These are phyloP conservation scores for Calonectria hongkongensis DNA, from an alignment of 2,329 filamentous ascomycete genomes.

Conservation along the genomic window DNA sequence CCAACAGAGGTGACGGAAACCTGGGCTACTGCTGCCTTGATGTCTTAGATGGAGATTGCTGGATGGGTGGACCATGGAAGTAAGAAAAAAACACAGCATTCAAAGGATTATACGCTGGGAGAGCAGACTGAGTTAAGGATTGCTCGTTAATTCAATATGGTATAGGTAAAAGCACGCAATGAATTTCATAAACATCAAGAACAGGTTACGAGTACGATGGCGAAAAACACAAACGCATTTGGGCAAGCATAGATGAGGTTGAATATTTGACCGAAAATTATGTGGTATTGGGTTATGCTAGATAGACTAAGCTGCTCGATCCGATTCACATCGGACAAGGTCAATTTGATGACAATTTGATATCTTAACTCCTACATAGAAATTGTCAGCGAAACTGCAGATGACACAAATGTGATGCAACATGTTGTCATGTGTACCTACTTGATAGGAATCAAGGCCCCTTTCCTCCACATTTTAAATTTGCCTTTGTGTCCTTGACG, in stretches of 20 bases:
- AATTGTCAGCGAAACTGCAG: slow-evolving; percentile 11
- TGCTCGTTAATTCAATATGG: background rate
- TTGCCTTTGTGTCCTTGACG: slow-evolving; percentile 45
- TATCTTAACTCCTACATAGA: slow-evolving; percentile 17
- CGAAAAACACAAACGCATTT: background rate
- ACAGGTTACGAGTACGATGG: background rate
- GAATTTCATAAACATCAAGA: background rate
- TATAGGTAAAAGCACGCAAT: background rate
- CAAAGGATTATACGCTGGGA: background rate
- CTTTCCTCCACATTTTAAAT: slow-evolving; percentile 56
- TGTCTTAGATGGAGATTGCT: slow-evolving; percentile 24
- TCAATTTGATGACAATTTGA: slow-evolving; percentile 27
- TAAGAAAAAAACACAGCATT: background rate
- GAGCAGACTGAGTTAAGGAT: background rate
- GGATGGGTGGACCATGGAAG: background rate
- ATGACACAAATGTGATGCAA: background rate
- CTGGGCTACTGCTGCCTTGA: slow-evolving; percentile 23
- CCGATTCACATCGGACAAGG: background rate
- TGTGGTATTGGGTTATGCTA: slow-evolving; percentile 29
- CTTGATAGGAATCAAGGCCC: slow-evolving; percentile 51
- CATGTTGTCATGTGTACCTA: slow-evolving; percentile 38
- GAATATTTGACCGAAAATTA: slow-evolving; percentile 8
- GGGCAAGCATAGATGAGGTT: background rate
- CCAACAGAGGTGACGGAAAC: slow-evolving; percentile 8
- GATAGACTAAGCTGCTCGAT: slow-evolving; percentile 12